phyloP scores from a whole-genome alignment of 2,329 filamentous ascomycete species.

The Ophiostoma sp. region DNA sequence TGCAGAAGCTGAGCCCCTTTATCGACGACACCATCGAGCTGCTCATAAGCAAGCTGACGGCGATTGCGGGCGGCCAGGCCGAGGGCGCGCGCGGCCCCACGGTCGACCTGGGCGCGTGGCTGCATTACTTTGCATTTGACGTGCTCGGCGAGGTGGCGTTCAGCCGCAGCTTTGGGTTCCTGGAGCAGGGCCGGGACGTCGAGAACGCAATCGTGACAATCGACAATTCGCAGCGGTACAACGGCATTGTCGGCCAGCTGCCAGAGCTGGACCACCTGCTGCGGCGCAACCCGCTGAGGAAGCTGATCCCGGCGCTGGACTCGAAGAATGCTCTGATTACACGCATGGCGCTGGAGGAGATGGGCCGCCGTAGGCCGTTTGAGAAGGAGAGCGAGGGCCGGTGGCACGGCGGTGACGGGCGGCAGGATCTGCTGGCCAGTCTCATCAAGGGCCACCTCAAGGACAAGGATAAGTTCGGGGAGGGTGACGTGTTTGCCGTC shows the following conservation, averaged over 20 bases:
- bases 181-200: slow-evolving; percentile 45
- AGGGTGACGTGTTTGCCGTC: slow-evolving; percentile 52
- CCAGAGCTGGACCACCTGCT: slow-evolving; percentile 46
- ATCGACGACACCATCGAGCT: slow-evolving; percentile 48
- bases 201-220: slow-evolving; percentile 49
- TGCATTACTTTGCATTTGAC: slow-evolving; percentile 44
- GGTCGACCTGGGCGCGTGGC: slow-evolving; percentile 45
- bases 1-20: slow-evolving; percentile 47
- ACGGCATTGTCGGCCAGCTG: slow-evolving; percentile 48
- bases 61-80: slow-evolving; percentile 31
- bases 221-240: slow-evolving; percentile 48
- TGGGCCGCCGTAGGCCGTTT: slow-evolving; percentile 43
- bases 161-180: slow-evolving; percentile 48
- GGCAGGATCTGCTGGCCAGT: slow-evolving; percentile 47
- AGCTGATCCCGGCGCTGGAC: slow-evolving; percentile 40
- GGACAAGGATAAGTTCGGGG: slow-evolving; percentile 42
- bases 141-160: slow-evolving; percentile 50
- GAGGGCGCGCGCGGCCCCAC: slow-evolving; percentile 20
- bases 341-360: slow-evolving; percentile 47
- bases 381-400: slow-evolving; percentile 41
- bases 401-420: slow-evolving; percentile 38
- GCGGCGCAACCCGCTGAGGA: slow-evolving; percentile 46
- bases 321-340: slow-evolving; percentile 46
- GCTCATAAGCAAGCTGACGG: slow-evolving; percentile 40
- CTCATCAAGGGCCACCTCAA: slow-evolving; percentile 49